A percentile compares a stretch with the other conserved stretches of the same genome.
phyloP scores from a whole-genome alignment of 495 filamentous ascomycete species.

The Tetracladium setigerum region DNA sequence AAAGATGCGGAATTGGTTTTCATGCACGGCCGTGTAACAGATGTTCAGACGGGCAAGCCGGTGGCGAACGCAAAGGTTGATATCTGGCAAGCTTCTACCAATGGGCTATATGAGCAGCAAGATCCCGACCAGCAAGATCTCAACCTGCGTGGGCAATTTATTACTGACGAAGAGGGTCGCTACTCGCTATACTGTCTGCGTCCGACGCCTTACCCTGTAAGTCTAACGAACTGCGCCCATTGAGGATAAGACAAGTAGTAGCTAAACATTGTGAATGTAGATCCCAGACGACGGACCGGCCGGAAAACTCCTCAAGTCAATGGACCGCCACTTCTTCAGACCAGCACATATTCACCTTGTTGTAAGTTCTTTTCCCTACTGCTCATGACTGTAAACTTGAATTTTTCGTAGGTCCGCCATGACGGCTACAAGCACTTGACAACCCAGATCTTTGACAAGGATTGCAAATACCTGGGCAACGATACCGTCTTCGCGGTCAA shows the following conservation, averaged over 20 bases:
- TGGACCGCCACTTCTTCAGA: conserved; percentile 74
- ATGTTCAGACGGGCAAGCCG: conserved; percentile 63
- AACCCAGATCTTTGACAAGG: conserved; percentile 55
- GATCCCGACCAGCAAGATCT: conserved; percentile 72
- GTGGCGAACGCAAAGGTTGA: conserved; percentile 60
- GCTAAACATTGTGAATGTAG: no score
- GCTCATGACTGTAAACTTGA: not conserved
- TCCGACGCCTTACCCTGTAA: conserved; percentile 68
- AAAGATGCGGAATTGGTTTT: no score
- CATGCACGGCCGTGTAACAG: conserved; percentile 69
- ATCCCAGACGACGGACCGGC: conserved; percentile 69
- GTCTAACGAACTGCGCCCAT: no score
- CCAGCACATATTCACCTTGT: conserved; percentile 82
- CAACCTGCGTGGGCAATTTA: conserved; percentile 80
- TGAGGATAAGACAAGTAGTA: no score
- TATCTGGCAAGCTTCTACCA: conserved; percentile 79
- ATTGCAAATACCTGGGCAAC: conserved; percentile 51
- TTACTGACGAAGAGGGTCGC: conserved; percentile 63
- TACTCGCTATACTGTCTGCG: conserved; percentile 76
- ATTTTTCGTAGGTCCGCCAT: conserved; percentile 33
- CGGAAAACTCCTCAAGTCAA: conserved; percentile 55
- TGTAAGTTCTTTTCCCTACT: conserved; percentile 34
- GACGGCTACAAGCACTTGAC: conserved; percentile 46
- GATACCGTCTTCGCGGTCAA: conserved; percentile 63
- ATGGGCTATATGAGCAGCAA: conserved; percentile 86